A percentile compares a stretch with the other conserved stretches of the same genome.
These are phyloP conservation scores for Jackrogersella minutella DNA, from an alignment of 495 filamentous ascomycete species.

Conservation along the genomic window DNA sequence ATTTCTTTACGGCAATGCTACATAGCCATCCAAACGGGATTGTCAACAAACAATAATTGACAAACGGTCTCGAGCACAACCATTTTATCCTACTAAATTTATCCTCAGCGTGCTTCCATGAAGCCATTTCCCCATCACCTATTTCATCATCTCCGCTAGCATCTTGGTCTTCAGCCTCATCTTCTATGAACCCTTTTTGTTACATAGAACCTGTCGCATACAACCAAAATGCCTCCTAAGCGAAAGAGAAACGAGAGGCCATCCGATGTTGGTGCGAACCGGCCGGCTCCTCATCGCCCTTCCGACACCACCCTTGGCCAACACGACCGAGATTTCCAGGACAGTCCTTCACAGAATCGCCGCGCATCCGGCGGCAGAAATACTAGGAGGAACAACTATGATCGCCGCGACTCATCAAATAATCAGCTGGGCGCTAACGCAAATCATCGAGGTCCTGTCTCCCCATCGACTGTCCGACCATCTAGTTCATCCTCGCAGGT, in stretches of 20 bases:
- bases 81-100: slow-evolving; percentile 8
- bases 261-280: slow-evolving; percentile 52
- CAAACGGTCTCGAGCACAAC: background rate
- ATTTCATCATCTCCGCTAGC: slow-evolving; percentile 3
- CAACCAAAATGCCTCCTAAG: slow-evolving; percentile 58
- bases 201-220: slow-evolving; percentile 23
- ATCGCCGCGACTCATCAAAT: slow-evolving; percentile 56
- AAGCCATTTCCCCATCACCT: slow-evolving; percentile 4
- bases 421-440: slow-evolving; percentile 26
- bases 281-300: slow-evolving; percentile 63
- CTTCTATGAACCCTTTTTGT: slow-evolving; percentile 37
- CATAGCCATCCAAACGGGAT: slow-evolving; percentile 4
- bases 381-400: slow-evolving; percentile 42
- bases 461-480: slow-evolving; percentile 52
- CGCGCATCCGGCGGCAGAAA: slow-evolving; percentile 51
- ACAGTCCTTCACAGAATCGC: slow-evolving; percentile 44
- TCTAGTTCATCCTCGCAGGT: slow-evolving; percentile 55
- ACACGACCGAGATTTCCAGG: slow-evolving; percentile 57
- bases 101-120: slow-evolving; percentile 25
- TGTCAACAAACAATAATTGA: background rate
- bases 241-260: slow-evolving; percentile 61
- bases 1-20: slow-evolving; percentile 17
- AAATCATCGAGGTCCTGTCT: slow-evolving; percentile 44
- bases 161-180: slow-evolving; percentile 13
- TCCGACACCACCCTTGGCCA: slow-evolving; percentile 56